Conservation (phyloP, 2,329 filamentous ascomycete genomes). For the Aspergillus quadricinctus region DNA sequence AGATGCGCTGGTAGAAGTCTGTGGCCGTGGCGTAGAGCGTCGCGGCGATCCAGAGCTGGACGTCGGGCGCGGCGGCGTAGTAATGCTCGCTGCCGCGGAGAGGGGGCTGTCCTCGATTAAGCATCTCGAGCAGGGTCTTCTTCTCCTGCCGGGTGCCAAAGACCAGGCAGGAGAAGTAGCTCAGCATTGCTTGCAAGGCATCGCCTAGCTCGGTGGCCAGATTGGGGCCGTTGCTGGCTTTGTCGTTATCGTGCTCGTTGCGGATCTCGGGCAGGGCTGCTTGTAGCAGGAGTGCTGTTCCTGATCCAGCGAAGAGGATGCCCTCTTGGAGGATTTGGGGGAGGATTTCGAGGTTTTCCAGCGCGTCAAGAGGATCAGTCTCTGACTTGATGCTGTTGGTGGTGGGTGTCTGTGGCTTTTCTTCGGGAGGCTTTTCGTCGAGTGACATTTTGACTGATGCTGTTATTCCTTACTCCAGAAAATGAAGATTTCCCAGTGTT, state of each 20-base stretch:
- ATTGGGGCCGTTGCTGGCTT: slow-evolving; percentile 9
- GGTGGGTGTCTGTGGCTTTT: slow-evolving; percentile 7
- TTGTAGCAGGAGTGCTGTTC: slow-evolving; percentile 31
- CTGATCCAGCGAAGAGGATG: slow-evolving; percentile 32
- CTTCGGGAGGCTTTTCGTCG: slow-evolving; percentile 9
- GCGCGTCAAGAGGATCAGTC: slow-evolving; percentile 22
- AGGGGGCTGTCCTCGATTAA: slow-evolving; percentile 20
- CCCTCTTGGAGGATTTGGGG: slow-evolving; percentile 35
- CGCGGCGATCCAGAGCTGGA: slow-evolving; percentile 31
- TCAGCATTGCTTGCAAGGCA: slow-evolving; percentile 26
- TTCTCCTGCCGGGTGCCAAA: slow-evolving; percentile 29
- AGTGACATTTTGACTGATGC: slow-evolving; percentile 1
- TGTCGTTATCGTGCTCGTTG: slow-evolving; percentile 7
- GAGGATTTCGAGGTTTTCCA: slow-evolving; percentile 31
- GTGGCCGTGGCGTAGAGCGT: slow-evolving; percentile 34
- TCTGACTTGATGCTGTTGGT: slow-evolving; percentile 7
- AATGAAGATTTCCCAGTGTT: not conserved
- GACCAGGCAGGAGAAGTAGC: slow-evolving; percentile 32
- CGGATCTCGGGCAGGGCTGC: slow-evolving; percentile 28
- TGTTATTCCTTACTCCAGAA: not conserved
- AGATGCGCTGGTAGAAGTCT: slow-evolving; percentile 35
- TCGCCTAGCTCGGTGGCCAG: slow-evolving; percentile 28
- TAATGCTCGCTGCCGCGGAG: slow-evolving; percentile 18
- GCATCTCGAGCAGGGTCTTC: slow-evolving; percentile 23
- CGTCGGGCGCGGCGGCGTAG: slow-evolving; percentile 17